A percentile compares a stretch with the other conserved stretches of the same genome.
Evolutionary conservation across 2,329 filamentous ascomycete genomes (phyloP).

Genomic region (Fusarium avenaceum): DNA sequence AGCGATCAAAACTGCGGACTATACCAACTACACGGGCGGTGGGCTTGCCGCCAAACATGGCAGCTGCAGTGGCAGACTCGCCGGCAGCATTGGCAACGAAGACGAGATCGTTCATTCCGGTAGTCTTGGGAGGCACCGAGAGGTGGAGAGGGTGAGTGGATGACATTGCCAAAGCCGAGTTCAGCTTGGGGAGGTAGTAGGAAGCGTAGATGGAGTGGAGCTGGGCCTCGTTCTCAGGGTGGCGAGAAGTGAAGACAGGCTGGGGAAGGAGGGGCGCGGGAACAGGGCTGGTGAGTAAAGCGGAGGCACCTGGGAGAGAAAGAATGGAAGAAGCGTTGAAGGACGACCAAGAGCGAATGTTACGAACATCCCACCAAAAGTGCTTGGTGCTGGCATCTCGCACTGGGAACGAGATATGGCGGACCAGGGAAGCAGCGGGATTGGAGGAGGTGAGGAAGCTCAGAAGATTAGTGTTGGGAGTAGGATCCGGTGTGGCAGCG

Average conservation of each 20-base stretch:
- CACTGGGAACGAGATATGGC: constrained; percentile 78
- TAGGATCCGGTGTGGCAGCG: constrained; percentile 59
- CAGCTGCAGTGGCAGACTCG: constrained; percentile 68
- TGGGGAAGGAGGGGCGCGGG: constrained; percentile 71
- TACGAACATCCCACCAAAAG: constrained; percentile 97
- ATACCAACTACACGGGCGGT: constrained; percentile 78
- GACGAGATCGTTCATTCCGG: constrained; percentile 65
- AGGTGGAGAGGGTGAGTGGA: constrained; percentile 74
- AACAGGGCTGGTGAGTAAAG: constrained; percentile 79
- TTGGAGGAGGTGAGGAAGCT: constrained; percentile 84
- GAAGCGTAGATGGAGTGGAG: constrained; percentile 81
- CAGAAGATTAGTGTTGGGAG: constrained; percentile 76
- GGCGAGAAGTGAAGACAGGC: constrained; percentile 69
- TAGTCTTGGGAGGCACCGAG: constrained; percentile 57
- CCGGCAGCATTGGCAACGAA: constrained; percentile 75
- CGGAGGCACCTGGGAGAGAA: constrained; percentile 77
- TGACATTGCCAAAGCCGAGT: constrained; percentile 83
- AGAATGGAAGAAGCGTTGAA: constrained; percentile 82
- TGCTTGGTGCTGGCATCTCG: constrained; percentile 79
- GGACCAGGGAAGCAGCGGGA: constrained; percentile 84
- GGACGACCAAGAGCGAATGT: constrained; percentile 83
- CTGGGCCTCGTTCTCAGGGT: constrained; percentile 82
- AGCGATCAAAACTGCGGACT: constrained; percentile 92
- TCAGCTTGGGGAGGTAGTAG: constrained; percentile 88
- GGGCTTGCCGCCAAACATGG: constrained; percentile 64